Base-by-base conservation (phyloP, 768 basidiomycete species). In the Lepiota venenata region DNA sequence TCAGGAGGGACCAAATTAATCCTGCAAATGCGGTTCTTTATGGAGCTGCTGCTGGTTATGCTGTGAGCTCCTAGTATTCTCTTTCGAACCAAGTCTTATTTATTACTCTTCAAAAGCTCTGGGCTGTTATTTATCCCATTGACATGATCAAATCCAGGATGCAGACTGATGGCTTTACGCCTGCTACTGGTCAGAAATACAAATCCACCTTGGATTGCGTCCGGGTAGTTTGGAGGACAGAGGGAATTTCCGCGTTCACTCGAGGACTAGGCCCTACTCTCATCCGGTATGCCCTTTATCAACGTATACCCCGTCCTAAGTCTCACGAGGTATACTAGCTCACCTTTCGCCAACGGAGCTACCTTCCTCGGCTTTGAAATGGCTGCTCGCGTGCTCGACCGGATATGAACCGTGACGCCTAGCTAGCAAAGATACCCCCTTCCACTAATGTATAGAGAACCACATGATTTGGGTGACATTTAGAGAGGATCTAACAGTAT, bases 281-380 rank as follows among this genome's bases (percentile, higher is more conserved):
- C 56, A 92, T 98, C 65, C 80, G 94, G 92, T 88, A 56, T 51
- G 80, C 54, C 40, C 52, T n/a, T 55, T 48, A 18, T 27, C 21
- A 47, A 29, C 10, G n/a, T 21, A 3, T 3, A 12, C 22, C 4
- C 18, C 10, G 18, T 18, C n/a, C 41, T 21, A 27, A 18, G 4
- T 20, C 22, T 47, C 29, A 48, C 53, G 16, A n/a, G 16, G 22
- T 7, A 45, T 36, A 41, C 15, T 50, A 94, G 92, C 62, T 94
- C 92, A 2, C 95, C 94, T 0, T 96, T 97, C 63, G 95, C 95
- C 10, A 98, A 98, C 61, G 96, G 94, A 16, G 93, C 93, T 1
- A 98, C 96, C 0, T 98, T 98, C 79, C 82, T 96, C 53, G 94
- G 92, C 1, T 98, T 94, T 63, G 96, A 98, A 76, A 78, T 98